phyloP scores from a whole-genome alignment of 2,329 filamentous ascomycete species.

The Colletotrichum orbiculare region DNA sequence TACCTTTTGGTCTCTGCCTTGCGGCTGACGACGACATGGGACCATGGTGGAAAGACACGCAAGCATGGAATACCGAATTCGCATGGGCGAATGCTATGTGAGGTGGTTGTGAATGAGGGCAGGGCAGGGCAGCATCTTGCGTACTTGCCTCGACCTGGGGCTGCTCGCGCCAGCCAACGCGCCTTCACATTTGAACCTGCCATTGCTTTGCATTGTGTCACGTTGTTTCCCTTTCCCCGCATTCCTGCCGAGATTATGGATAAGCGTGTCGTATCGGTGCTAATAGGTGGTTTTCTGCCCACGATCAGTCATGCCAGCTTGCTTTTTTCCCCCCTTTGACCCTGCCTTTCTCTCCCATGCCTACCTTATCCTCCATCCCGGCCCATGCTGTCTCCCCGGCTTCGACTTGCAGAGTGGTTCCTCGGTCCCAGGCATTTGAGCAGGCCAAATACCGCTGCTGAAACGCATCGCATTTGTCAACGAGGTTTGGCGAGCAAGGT shows the following conservation, averaged over 20 bases:
- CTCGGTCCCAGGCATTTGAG: background rate
- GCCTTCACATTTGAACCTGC: no score
- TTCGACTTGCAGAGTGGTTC: background rate
- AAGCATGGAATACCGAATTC: background rate
- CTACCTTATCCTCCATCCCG: background rate
- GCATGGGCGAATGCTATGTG: background rate
- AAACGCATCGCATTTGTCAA: background rate
- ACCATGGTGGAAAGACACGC: background rate
- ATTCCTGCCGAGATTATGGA: slow-evolving; percentile 27
- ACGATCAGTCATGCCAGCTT: background rate
- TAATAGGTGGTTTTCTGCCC: no score
- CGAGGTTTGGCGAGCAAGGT: background rate
- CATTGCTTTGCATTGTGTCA: background rate
- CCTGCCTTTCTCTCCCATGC: slow-evolving; percentile 3
- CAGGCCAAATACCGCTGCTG: background rate
- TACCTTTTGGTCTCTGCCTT: background rate
- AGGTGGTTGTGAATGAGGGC: background rate
- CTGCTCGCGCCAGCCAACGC: background rate
- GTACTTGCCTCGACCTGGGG: slow-evolving; percentile 1
- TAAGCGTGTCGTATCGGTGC: slow-evolving; percentile 8
- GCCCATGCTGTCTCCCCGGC: background rate
- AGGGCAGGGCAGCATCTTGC: background rate
- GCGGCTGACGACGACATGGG: slow-evolving; percentile 14
- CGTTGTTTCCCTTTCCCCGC: slow-evolving; percentile 27
- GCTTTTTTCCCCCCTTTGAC: background rate